Evolutionary conservation across 331 rosid genomes (phyloP), one percentile per base, ranked within the genome.

Genomic region (Erythrophleum ivorense): DNA sequence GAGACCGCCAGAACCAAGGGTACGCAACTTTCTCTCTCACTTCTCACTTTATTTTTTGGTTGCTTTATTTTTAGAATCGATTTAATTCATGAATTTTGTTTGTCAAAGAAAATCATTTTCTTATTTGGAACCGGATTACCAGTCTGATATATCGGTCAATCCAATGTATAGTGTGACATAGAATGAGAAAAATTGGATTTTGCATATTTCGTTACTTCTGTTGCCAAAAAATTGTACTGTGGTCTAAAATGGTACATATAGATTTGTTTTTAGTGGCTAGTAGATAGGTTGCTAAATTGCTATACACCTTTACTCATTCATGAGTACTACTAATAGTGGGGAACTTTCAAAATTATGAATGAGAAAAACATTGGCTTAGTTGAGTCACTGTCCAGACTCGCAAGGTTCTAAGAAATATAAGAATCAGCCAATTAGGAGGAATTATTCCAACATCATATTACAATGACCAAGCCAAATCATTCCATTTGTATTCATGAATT

Each of bases 1-100:
- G 79, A 87, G 15, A 72, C 62, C 82, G 83, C 99, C 80, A 82
- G 89, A 88, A 21, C 84, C 91, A 95, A 91, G 83, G 99, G 98
- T 87, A 34, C 49, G 24, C 36, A 7, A 48, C 34, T 12, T 66
- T 54, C 46, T 24, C 41, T 48, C 5, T 76, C 79, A 3, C 67
- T 57, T 33, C 19, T 0, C 54, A 46, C 21, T 14, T 0, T 1
- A 15, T 2, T 46, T 9, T 7, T 24, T 24, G 29, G 31, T 12
- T 76, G 49, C 71, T 67, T 7, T n/a, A 40, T 38, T 69, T 40
- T 64, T 49, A 0, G 48, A 7, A 29, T 65, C 40, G 33, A 16
- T 29, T 62, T 54, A 50, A n/a, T 21, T 65, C 8, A 34, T 4
- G 9, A 79, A 46, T 36, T 24, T 18, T 36, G 63, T 71, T 75